phyloP scores from a whole-genome alignment of 1,284 basidiomycete species.

The Tranzscheliella williamsii region DNA sequence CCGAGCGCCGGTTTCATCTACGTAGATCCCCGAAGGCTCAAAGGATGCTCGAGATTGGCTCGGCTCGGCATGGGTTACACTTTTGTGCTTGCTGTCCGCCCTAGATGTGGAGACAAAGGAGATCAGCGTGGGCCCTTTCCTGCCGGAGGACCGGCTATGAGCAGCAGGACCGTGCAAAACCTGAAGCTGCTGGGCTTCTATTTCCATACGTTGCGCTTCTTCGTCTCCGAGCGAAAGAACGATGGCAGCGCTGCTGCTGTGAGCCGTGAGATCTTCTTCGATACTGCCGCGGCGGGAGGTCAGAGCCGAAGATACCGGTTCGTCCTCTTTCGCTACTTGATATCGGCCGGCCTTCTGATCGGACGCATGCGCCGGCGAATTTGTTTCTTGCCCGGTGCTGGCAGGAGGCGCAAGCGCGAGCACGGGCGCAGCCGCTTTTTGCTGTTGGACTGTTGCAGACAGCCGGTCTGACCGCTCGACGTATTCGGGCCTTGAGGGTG shows the following conservation, averaged over 20 bases:
- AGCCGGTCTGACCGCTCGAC: not conserved
- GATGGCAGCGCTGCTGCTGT: conserved; percentile 4
- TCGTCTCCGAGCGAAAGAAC: conserved; percentile 27
- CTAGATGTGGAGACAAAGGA: conserved; percentile 19
- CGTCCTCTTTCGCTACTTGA: not conserved
- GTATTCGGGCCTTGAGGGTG: conserved; percentile 8
- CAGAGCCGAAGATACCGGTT: conserved; percentile 9
- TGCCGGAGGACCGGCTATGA: conserved; percentile 4
- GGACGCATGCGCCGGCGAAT: too few relatives aligned
- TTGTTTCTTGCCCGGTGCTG: conserved; percentile 13
- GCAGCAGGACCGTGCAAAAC: conserved; percentile 1
- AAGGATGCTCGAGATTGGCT: too few relatives aligned
- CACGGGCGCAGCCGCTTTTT: not conserved
- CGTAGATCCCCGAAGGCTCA: too few relatives aligned
- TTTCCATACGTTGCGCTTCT: conserved; percentile 25
- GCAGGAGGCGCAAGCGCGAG: not conserved
- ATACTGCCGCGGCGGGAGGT: conserved; percentile 11
- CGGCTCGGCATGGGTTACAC: too few relatives aligned
- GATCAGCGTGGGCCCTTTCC: conserved; percentile 11
- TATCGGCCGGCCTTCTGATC: too few relatives aligned
- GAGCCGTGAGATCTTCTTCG: not conserved
- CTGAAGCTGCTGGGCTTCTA: conserved; percentile 16
- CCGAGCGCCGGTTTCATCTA: too few relatives aligned
- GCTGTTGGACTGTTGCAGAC: too few relatives aligned
- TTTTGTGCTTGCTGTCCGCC: too few relatives aligned